phyloP scores from a whole-genome alignment of 148 eudicot species.

The Persicaria tinctoria region DNA sequence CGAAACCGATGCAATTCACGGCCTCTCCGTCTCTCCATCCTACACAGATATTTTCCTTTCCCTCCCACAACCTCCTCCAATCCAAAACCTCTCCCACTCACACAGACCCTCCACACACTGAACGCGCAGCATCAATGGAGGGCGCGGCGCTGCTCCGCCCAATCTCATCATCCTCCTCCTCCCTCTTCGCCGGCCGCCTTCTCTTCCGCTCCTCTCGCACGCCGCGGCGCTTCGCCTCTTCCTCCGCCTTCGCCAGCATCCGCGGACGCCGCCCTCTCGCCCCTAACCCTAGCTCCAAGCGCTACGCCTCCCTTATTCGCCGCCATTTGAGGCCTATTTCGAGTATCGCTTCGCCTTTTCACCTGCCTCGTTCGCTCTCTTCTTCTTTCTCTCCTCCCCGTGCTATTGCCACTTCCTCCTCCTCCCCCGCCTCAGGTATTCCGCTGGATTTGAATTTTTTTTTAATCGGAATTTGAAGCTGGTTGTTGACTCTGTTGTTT shows the following conservation, averaged over 20 bases:
- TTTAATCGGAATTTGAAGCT: not conserved
- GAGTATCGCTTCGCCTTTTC: slow-evolving; percentile 18
- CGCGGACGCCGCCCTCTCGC: slow-evolving; percentile 24
- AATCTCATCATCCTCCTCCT: slow-evolving; percentile 30
- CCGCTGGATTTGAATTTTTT: not conserved
- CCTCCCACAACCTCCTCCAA: slow-evolving; percentile 4
- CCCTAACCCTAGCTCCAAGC: slow-evolving; percentile 24
- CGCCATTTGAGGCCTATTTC: slow-evolving; percentile 25
- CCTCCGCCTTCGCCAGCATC: slow-evolving; percentile 9
- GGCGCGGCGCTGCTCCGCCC: slow-evolving; percentile 55
- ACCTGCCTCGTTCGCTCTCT: slow-evolving; percentile 28
- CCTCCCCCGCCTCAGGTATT: slow-evolving; percentile 37
- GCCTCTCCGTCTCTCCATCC: slow-evolving; percentile 5
- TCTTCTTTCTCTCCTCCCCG: slow-evolving; percentile 42
- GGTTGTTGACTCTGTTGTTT: not conserved
- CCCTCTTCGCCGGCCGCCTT: slow-evolving; percentile 28
- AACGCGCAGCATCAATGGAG: slow-evolving; percentile 40
- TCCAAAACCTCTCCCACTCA: not conserved
- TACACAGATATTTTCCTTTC: not conserved
- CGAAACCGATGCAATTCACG: slow-evolving; percentile 6
- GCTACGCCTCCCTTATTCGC: slow-evolving; percentile 23
- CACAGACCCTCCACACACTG: not conserved
- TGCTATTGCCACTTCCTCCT: slow-evolving; percentile 54
- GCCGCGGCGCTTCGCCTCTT: slow-evolving; percentile 17
- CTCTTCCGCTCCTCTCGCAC: slow-evolving; percentile 28